Conservation (phyloP, 2,329 filamentous ascomycete species). For the Colletotrichum trifolii region DNA sequence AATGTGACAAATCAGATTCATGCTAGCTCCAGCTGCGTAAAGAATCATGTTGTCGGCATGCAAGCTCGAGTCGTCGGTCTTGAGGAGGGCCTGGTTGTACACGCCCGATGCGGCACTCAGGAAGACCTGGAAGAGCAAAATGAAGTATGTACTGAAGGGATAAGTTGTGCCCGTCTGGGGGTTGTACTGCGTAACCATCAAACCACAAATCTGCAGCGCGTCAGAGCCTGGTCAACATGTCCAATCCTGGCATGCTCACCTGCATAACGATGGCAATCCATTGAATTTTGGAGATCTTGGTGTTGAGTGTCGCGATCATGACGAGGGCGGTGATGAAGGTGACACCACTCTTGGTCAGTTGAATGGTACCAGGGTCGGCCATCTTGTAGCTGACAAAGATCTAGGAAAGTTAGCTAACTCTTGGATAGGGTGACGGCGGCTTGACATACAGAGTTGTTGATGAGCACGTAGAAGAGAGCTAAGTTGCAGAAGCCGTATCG, state of each 20-base stretch:
- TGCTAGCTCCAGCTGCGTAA: constrained; percentile 43
- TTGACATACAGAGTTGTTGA: constrained; percentile 46
- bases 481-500: constrained; percentile 46
- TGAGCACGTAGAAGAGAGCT: constrained; percentile 47
- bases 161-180: constrained; percentile 44
- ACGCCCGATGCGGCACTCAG: constrained; percentile 47
- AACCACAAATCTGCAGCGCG: constrained; percentile 41
- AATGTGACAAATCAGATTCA: constrained; percentile 46
- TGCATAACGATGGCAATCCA: constrained; percentile 48
- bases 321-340: constrained; percentile 47
- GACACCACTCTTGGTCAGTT: constrained; percentile 45
- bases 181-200: constrained; percentile 46
- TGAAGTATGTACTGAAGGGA: constrained; percentile 43
- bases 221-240: neutral
- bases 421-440: neutral
- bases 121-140: constrained; percentile 46
- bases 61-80: constrained; percentile 45
- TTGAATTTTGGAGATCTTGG: constrained; percentile 44
- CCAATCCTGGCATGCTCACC: constrained; percentile 30
- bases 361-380: constrained; percentile 47
- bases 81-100: constrained; percentile 48
- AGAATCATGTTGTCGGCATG: constrained; percentile 48
- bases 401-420: constrained; percentile 37
- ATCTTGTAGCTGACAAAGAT: constrained; percentile 46
- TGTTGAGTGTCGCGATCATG: constrained; percentile 42